These are phyloP conservation scores for Hypoxylon trugodes DNA, from an alignment of 495 filamentous ascomycete genomes.

Conservation along the genomic window DNA sequence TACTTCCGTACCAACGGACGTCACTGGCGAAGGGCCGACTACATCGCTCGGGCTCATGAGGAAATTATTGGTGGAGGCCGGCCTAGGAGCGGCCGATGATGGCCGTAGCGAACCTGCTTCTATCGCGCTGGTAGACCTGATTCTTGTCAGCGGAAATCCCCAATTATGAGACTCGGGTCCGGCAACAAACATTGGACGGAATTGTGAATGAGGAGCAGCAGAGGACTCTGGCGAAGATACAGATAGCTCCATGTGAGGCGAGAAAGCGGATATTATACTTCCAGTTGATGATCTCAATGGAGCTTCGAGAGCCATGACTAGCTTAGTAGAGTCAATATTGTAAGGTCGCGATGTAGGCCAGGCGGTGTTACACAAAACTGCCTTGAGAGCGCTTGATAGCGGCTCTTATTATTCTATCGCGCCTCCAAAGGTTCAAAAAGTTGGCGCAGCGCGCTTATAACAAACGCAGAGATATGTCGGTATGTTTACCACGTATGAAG, in stretches of 20 bases:
- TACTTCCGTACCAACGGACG: conserved; percentile 75
- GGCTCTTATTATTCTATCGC: conserved; percentile 28
- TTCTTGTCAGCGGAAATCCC: conserved; percentile 19
- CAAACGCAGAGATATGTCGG: conserved; percentile 13
- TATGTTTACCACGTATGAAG: conserved; percentile 31
- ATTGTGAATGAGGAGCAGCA: conserved; percentile 52
- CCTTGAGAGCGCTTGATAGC: conserved; percentile 29
- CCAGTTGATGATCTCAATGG: conserved; percentile 62
- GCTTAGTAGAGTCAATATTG: conserved; percentile 8
- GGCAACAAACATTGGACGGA: conserved; percentile 59
- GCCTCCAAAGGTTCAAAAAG: conserved; percentile 7
- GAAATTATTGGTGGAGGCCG: conserved; percentile 45
- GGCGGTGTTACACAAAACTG: conserved; percentile 16
- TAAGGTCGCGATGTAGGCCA: conserved; percentile 22
- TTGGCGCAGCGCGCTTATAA: conserved; percentile 30
- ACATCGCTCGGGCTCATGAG: conserved; percentile 63
- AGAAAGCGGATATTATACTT: conserved; percentile 66
- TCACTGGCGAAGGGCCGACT: conserved; percentile 78
- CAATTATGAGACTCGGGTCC: background rate
- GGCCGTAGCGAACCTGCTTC: conserved; percentile 55
- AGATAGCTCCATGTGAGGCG: conserved; percentile 66
- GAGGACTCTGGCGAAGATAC: conserved; percentile 65
- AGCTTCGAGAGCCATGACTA: conserved; percentile 67
- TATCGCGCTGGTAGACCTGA: conserved; percentile 49
- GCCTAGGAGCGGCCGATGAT: conserved; percentile 37